Percentiles rank a stretch among this genome's conserved stretches.
phyloP scores from a whole-genome alignment of 176 grass and related monocot species.

The Triticum urartu region DNA sequence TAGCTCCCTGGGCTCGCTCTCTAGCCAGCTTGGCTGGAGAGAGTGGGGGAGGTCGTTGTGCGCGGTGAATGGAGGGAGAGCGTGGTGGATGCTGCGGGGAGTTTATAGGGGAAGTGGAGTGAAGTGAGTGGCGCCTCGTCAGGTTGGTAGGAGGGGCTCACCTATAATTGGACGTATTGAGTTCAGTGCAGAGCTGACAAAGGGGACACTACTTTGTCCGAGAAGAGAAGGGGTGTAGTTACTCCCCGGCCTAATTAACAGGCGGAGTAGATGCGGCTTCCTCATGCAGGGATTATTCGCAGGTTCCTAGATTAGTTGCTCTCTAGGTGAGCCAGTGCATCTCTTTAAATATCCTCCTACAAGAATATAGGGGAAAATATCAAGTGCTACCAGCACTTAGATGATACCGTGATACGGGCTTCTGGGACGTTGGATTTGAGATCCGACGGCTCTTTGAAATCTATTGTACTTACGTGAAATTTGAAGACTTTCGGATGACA shows the following conservation, averaged over 20 bases:
- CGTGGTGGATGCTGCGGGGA: conserved; percentile 20
- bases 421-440: no score
- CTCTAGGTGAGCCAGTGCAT: no score
- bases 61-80: conserved; percentile 22
- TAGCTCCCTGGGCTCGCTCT: neutral
- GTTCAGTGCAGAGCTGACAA: conserved; percentile 32
- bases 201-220: conserved; percentile 18
- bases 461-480: no score
- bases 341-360: no score
- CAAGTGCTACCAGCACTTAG: no score
- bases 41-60: conserved; percentile 3
- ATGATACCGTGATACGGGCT: no score
- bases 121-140: neutral
- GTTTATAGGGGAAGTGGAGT: conserved; percentile 5
- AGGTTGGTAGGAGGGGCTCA: conserved; percentile 1
- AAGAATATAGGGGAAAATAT: no score
- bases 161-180: conserved; percentile 30
- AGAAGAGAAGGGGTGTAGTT: neutral
- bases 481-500: no score
- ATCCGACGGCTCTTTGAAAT: no score
- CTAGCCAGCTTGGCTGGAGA: neutral
- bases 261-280: neutral
- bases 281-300: neutral
- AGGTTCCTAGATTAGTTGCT: neutral
- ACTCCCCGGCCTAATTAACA: conserved; percentile 6